Evolutionary conservation across 2,329 filamentous ascomycete genomes (phyloP).

Genomic region (Microdochium bolleyi): DNA sequence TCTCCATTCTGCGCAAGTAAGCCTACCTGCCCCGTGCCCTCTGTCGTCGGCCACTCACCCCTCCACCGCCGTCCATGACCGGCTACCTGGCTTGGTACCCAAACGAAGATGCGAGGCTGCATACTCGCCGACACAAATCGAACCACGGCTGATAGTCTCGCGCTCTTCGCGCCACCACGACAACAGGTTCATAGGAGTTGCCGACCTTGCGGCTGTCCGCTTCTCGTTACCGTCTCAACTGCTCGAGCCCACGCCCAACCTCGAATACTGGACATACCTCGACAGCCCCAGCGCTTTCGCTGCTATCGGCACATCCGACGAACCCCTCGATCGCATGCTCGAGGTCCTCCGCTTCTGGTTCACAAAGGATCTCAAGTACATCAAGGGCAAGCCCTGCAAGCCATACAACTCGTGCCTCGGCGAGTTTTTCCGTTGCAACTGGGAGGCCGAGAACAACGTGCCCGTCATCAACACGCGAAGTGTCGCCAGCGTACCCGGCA

Average conservation of each 20-base stretch:
- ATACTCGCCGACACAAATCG: too few relatives aligned
- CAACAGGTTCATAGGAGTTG: slow-evolving; percentile 83
- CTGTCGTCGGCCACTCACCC: too few relatives aligned
- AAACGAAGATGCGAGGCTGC: too few relatives aligned
- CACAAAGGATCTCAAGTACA: slow-evolving; percentile 97
- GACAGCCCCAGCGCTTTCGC: slow-evolving; percentile 88
- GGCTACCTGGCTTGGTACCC: too few relatives aligned
- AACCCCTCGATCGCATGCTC: slow-evolving; percentile 87
- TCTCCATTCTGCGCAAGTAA: slow-evolving; percentile 83
- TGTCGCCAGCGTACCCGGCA: slow-evolving; percentile 19
- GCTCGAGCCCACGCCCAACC: slow-evolving; percentile 89
- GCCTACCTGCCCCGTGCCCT: slow-evolving; percentile 20
- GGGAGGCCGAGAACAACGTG: slow-evolving; percentile 79
- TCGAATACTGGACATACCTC: slow-evolving; percentile 99
- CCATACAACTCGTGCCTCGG: slow-evolving; percentile 96
- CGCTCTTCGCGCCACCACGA: slow-evolving; percentile 2
- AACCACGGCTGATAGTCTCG: slow-evolving; percentile 14
- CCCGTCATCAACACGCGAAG: slow-evolving; percentile 50
- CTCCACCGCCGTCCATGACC: too few relatives aligned
- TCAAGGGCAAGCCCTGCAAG: slow-evolving; percentile 97
- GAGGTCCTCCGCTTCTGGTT: slow-evolving; percentile 97
- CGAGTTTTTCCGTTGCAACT: slow-evolving; percentile 97
- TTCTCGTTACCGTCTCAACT: slow-evolving; percentile 95
- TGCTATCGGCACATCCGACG: slow-evolving; percentile 79
- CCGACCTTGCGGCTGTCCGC: slow-evolving; percentile 89